These are phyloP conservation scores for Ramicandelaber brevisporus DNA, from an alignment of 192 early-diverging fungal species.

Conservation along the genomic window DNA sequence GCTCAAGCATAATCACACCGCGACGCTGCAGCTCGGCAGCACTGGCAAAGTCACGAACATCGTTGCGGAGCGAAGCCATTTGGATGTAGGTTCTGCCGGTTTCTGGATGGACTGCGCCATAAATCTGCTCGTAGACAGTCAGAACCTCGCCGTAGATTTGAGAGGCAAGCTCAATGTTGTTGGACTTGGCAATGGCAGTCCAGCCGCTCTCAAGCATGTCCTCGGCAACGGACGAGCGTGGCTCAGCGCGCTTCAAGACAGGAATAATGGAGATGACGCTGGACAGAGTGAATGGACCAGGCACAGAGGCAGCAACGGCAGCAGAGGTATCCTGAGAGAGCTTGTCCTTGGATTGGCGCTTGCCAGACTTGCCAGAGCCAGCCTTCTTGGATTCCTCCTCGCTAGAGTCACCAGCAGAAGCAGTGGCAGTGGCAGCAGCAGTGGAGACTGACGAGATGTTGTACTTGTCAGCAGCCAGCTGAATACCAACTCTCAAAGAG, in stretches of 20 bases:
- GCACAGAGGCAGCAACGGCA: constrained; percentile 21
- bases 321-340: constrained; percentile 22
- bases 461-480: constrained; percentile 58
- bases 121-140: constrained; percentile 76
- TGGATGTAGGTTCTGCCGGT: constrained; percentile 62
- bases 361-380: too few species aligned
- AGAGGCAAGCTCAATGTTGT: constrained; percentile 46
- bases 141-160: constrained; percentile 66
- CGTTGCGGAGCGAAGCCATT: constrained; percentile 60
- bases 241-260: constrained; percentile 9
- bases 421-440: constrained; percentile 8
- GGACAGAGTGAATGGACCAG: constrained; percentile 3
- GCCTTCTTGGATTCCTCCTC: constrained; percentile 13
- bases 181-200: constrained; percentile 45
- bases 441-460: constrained; percentile 24
- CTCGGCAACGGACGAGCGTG: constrained; percentile 50
- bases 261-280: constrained; percentile 13
- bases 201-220: constrained; percentile 73
- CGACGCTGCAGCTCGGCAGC: constrained; percentile 32
- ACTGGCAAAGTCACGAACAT: constrained; percentile 39
- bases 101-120: constrained; percentile 74
- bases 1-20: constrained; percentile 64
- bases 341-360: too few species aligned
- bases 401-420: constrained; percentile 9
- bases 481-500: constrained; percentile 62